Evolutionary conservation across 1,139 yeast species (phyloP).

Genomic region (Candida anutae): DNA sequence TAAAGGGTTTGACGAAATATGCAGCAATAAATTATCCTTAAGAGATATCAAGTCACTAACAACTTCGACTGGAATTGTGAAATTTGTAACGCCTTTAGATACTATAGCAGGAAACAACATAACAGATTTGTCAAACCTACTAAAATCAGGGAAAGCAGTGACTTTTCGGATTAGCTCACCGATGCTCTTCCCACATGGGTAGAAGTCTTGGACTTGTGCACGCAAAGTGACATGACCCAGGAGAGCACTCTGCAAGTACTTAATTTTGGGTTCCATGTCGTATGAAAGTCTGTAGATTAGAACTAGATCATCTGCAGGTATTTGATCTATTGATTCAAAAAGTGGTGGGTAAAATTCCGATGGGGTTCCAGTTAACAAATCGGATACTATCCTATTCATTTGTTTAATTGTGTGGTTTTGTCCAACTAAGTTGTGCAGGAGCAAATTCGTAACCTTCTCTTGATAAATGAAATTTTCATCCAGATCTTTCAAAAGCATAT

Average conservation of each 20-base stretch:
- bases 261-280: not conserved
- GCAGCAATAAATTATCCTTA: conserved; percentile 12
- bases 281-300: not conserved
- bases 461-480: conserved; percentile 2
- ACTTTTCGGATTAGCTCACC: not conserved
- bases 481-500: conserved; percentile 8
- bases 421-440: conserved; percentile 3
- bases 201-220: no score
- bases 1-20: no score
- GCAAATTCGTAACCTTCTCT: conserved; percentile 2
- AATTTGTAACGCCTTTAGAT: conserved; percentile 5
- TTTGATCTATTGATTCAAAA: not conserved
- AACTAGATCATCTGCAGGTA: not conserved
- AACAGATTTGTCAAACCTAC: conserved; percentile 4
- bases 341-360: not conserved
- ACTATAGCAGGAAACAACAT: conserved; percentile 7
- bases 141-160: conserved; percentile 2
- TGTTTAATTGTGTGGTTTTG: conserved; percentile 3
- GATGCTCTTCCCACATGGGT: no score
- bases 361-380: not conserved
- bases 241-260: not conserved
- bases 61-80: no score
- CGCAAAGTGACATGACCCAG: not conserved
- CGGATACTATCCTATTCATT: not conserved
- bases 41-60: conserved; percentile 5